phyloP scores from a whole-genome alignment of 2,329 filamentous ascomycete genomes.

The Sordariomycetes sp. region DNA sequence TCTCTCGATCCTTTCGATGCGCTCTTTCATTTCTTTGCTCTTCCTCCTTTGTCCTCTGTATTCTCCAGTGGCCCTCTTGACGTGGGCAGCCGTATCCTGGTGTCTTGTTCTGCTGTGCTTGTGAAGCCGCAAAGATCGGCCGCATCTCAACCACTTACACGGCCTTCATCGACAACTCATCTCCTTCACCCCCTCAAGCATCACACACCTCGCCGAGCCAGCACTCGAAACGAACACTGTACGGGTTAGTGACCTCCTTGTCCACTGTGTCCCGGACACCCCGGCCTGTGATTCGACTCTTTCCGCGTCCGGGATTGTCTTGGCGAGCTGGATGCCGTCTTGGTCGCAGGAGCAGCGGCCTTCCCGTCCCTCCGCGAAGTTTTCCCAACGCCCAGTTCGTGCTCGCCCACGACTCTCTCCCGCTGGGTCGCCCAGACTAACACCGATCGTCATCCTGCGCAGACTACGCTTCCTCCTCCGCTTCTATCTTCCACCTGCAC shows the following conservation, averaged over 20 bases:
- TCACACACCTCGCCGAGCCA: background rate
- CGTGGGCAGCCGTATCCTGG: background rate
- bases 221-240: conserved; percentile 5
- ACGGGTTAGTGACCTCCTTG: conserved; percentile 4
- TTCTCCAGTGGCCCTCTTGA: background rate
- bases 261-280: background rate
- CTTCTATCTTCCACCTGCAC: background rate
- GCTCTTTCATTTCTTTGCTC: background rate
- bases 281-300: background rate
- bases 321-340: background rate
- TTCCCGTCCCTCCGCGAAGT: background rate
- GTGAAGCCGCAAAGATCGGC: background rate
- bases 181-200: background rate
- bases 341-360: background rate
- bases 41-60: background rate
- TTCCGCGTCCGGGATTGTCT: background rate
- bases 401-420: background rate
- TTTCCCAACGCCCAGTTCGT: background rate
- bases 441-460: background rate
- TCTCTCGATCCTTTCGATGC: background rate
- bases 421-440: background rate
- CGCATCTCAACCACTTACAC: background rate
- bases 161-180: background rate
- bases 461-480: background rate
- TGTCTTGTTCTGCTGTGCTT: background rate